phyloP scores from a whole-genome alignment of 2,329 filamentous ascomycete genomes.

The Colletotrichum orchidophilum region DNA sequence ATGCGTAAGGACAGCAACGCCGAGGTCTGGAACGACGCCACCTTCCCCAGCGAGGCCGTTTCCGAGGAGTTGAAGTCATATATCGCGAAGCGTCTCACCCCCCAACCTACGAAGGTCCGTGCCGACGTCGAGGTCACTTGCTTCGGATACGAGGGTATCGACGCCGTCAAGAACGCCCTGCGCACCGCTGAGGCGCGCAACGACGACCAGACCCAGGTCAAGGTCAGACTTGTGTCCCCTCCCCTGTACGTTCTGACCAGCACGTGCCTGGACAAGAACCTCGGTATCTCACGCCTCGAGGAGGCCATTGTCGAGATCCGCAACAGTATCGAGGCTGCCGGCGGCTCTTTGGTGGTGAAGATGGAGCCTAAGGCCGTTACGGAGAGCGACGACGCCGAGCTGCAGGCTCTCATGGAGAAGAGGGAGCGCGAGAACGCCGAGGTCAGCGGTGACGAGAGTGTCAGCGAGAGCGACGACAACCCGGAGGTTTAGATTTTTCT shows the following conservation, averaged over 20 bases:
- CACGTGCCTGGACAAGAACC: slow-evolving; percentile 92
- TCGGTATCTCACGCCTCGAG: slow-evolving; percentile 85
- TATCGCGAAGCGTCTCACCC: slow-evolving; percentile 96
- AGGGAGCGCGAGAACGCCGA: slow-evolving; percentile 97
- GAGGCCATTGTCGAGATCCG: slow-evolving; percentile 90
- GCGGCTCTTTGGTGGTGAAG: slow-evolving; percentile 87
- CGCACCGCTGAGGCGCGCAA: slow-evolving; percentile 92
- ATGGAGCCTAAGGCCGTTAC: slow-evolving; percentile 99
- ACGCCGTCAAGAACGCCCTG: slow-evolving; percentile 94
- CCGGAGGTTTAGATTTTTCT: slow-evolving; percentile 45
- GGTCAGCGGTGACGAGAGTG: slow-evolving; percentile 96
- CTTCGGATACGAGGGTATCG: slow-evolving; percentile 97
- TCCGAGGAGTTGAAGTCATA: slow-evolving; percentile 92
- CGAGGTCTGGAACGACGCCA: slow-evolving; percentile 93
- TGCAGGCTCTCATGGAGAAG: slow-evolving; percentile 99
- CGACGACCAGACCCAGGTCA: slow-evolving; percentile 92
- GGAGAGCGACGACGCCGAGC: slow-evolving; percentile 95
- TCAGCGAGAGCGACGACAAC: slow-evolving; percentile 94
- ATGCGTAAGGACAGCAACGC: slow-evolving; percentile 72
- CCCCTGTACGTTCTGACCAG: slow-evolving; percentile 96
- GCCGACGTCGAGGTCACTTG: slow-evolving; percentile 97
- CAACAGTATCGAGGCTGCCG: slow-evolving; percentile 78
- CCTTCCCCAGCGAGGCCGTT: slow-evolving; percentile 86
- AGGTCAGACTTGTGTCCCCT: slow-evolving; percentile 97
- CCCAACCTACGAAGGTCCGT: slow-evolving; percentile 98